A percentile compares a stretch with the other conserved stretches of the same genome.
These are phyloP conservation scores for Emergomyces orientalis DNA, from an alignment of 2,329 filamentous ascomycete species.

Conservation along the genomic window DNA sequence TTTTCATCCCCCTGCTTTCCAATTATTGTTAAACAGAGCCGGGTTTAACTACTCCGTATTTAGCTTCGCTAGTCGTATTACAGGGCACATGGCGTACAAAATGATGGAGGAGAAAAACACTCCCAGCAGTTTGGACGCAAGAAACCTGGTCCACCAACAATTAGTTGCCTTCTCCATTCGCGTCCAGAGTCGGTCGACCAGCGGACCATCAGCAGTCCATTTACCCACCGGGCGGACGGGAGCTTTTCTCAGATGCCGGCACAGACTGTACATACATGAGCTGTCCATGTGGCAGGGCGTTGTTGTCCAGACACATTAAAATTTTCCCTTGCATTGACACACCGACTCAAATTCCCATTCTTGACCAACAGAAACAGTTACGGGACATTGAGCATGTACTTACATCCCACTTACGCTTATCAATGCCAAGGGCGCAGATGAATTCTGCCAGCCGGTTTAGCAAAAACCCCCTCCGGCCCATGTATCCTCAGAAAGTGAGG, in stretches of 20 bases:
- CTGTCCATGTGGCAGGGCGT: background rate
- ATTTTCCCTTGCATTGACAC: background rate
- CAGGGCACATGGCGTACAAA: background rate
- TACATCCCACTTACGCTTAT: background rate
- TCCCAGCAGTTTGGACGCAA: background rate
- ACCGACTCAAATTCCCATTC: background rate
- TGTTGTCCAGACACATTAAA: background rate
- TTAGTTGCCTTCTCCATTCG: background rate
- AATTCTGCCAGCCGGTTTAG: too few relatives aligned
- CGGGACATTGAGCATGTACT: background rate
- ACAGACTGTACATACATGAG: too few relatives aligned
- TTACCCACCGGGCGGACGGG: too few relatives aligned
- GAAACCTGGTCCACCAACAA: background rate
- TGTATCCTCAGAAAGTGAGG: too few relatives aligned
- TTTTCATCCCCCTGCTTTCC: background rate
- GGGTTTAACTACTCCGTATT: background rate
- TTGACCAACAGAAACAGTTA: background rate
- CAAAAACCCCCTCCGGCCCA: too few relatives aligned
- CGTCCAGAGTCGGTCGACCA: background rate
- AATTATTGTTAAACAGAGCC: background rate
- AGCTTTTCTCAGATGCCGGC: too few relatives aligned
- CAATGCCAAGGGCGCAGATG: background rate
- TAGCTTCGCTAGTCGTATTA: background rate
- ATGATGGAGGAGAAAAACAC: background rate
- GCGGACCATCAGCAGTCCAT: background rate